Percentiles rank a stretch among this genome's conserved stretches.
Conservation (phyloP, 768 basidiomycete species). For the Macrocybe gigantea region DNA sequence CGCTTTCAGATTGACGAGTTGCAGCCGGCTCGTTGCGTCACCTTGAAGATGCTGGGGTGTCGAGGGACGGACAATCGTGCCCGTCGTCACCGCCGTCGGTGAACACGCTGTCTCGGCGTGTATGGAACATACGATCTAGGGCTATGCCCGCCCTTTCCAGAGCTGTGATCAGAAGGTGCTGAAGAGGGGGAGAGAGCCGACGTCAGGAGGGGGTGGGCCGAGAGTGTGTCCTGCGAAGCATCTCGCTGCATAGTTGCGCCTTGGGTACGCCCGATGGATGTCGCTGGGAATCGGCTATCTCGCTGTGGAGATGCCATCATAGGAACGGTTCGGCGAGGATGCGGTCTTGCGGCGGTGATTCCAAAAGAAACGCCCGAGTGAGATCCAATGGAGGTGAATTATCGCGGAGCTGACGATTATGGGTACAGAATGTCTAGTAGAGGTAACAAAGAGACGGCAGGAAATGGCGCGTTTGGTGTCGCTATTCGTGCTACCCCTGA, state of each 20-base stretch:
- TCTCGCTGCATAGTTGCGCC: slow-evolving; percentile 35
- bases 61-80: slow-evolving; percentile 41
- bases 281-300: slow-evolving; percentile 37
- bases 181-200: slow-evolving; percentile 24
- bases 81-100: slow-evolving; percentile 39
- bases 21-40: slow-evolving; percentile 62
- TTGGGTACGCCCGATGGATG: slow-evolving; percentile 48
- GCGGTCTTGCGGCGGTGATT: neutral
- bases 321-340: neutral
- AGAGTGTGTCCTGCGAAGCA: slow-evolving; percentile 47
- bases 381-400: too few species aligned
- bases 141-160: slow-evolving; percentile 5
- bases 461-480: too few species aligned
- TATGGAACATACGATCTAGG: slow-evolving; percentile 65
- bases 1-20: slow-evolving; percentile 69
- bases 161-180: slow-evolving; percentile 19
- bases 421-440: too few species aligned
- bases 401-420: too few species aligned
- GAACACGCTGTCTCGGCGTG: slow-evolving; percentile 64
- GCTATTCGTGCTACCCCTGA: too few species aligned
- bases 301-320: slow-evolving; percentile 27
- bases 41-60: slow-evolving; percentile 44
- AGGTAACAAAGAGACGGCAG: too few species aligned
- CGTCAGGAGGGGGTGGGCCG: slow-evolving; percentile 63
- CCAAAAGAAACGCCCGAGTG: too few species aligned